Base-by-base conservation (phyloP, 2,329 filamentous ascomycete species). In the Diplodia seriata region DNA sequence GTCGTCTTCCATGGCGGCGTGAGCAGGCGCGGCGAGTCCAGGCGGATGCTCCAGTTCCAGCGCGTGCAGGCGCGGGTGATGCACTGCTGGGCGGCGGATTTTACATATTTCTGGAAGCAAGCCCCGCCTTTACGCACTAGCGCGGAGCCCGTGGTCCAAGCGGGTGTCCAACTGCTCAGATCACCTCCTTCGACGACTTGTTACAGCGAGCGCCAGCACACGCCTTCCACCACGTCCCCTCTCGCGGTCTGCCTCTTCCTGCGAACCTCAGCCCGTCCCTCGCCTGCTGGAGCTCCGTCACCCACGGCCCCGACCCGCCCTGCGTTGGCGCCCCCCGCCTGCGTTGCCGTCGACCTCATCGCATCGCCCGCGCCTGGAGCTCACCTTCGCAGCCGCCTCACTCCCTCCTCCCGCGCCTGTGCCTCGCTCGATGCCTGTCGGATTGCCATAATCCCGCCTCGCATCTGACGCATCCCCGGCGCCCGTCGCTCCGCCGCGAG, bases 101-200 rank as follows among this genome's bases (percentile, higher is more conserved):
- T n/a, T 47, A 36, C 54, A 65, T 55, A 65, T 65, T 65, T 54
- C 54, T 55, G 62, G 54, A 47, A 51, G 38, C 50, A 57, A 36
- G 63, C 63, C 53, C 43, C 53, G 53, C 53, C 50, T 63, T 49
- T 63, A 57, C 43, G 51, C 64, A 54, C 64, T 57, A 66, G 64
- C 53, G 53, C 31, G 47, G 64, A 36, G 43, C 57, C 33, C 54
- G 31, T 38, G 54, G 43, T 47, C 43, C 49, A 57, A 53, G 49
- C 64, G 56, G 43, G 59, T 43, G 59, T 43, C 59, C 51, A 57
- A 54, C 36, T 57, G 53, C 56, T 66, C 64, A 66, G 51, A 20
- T 23, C 63, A 66, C 64, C 64, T 66, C 64, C 64, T 47, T 66
- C 64, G 64, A 66, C 43, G 43, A 47, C 43, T 47, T 63, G 59